phyloP scores from a whole-genome alignment of 1,284 basidiomycete genomes.

The Ustilago bromivora region DNA sequence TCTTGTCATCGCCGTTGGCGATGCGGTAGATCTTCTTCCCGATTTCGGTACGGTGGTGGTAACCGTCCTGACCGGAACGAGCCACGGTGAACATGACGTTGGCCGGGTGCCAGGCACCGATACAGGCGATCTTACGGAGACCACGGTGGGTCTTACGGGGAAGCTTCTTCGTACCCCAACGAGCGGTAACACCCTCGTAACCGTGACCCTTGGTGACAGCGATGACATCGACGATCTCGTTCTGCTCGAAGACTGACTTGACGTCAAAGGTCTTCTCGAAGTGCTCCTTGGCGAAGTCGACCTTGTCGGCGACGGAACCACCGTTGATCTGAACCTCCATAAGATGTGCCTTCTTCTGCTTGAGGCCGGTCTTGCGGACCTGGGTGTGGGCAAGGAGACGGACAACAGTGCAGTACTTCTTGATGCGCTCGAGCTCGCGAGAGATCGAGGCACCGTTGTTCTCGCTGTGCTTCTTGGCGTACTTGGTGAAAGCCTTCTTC shows the following conservation, averaged over 20 bases:
- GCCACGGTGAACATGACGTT: constrained; percentile 99
- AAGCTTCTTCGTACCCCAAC: constrained; percentile 99
- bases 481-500: constrained; percentile 99
- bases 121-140: constrained; percentile 96
- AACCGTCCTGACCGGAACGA: constrained; percentile 98
- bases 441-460: constrained; percentile 90
- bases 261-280: constrained; percentile 98
- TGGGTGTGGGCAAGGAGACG: constrained; percentile 98
- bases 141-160: constrained; percentile 99
- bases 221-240: constrained; percentile 96
- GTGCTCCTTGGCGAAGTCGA: constrained; percentile 92
- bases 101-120: constrained; percentile 98
- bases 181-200: constrained; percentile 98
- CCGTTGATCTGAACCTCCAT: constrained; percentile 99
- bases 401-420: constrained; percentile 99
- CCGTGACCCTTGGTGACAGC: constrained; percentile 99
- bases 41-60: constrained; percentile 92
- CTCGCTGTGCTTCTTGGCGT: constrained; percentile 99
- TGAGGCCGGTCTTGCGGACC: constrained; percentile 93
- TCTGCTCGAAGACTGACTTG: constrained; percentile 88
- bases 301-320: constrained; percentile 96
- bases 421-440: constrained; percentile 98
- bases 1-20: constrained; percentile 82
- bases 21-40: constrained; percentile 98
- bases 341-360: constrained; percentile 99